Base-by-base conservation (phyloP, 2,329 filamentous ascomycete genomes). In the Pseudohalonectria lignicola region DNA sequence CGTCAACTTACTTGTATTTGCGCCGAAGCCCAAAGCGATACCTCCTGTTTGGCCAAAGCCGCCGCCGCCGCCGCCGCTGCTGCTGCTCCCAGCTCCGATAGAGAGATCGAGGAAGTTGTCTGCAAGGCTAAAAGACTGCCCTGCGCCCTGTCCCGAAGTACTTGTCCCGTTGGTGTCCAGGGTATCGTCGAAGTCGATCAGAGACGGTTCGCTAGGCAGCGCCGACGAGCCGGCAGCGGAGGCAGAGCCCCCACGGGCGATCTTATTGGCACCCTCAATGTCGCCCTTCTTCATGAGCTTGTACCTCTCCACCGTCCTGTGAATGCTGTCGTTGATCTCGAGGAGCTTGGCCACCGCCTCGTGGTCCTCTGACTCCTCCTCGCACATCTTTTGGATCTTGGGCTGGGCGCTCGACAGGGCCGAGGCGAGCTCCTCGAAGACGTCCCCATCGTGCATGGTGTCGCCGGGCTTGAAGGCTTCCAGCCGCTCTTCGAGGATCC, bases 351-450 rank as follows among this genome's bases (percentile, higher is more conserved):
- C 85, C 5, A 98, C 92, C 5, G 92, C 92, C 63, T 95, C 92
- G 44, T 87, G 80, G 53, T 98, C 92, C 44, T 96, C 90, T 10
- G 88, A 95, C 55, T 98, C 92, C 60, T 98, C 92, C 60, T 96
- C 90, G 53, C 90, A 96, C 90, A 98, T 98, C 63, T 86, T 95
- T 57, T 96, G 90, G 47, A 98, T 96, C 66, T 98, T 98, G 8
- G 92, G 92, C 52, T 98, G 92, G 3, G 92, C 92, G 53, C 83
- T 95, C 57, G 86, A 85, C 33, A 98, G 69, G 9, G 92, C 79
- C 46, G 83, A 81, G 5, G 88, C 88, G 39, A 98, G 72, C 66
- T 98, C 92, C 67, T 88, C 74, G 47, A 77, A 81, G 16, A 81
- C 76, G 43, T 81, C 76, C 11, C 75, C 74, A 15, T 80, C 76